Evolutionary conservation across 73 alveolate genomes (phyloP), one percentile per base, ranked within the genome.

Genomic region (Paramecium sonneborni): DNA sequence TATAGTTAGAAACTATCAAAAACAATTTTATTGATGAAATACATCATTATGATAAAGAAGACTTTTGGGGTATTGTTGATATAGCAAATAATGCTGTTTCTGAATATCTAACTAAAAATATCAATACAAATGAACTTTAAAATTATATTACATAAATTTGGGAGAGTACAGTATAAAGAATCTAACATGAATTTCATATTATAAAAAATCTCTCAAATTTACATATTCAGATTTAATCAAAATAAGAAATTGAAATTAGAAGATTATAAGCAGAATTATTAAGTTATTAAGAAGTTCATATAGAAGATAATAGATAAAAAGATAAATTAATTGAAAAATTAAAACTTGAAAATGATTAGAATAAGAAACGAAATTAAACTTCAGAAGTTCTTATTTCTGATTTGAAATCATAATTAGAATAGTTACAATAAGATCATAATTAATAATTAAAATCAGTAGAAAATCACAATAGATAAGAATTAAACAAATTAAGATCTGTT

Each of bases 51-150:
- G 85, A 68, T 5, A 68, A 28, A 9, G 46, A 68, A 18, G 48
- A n/a, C n/a, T n/a, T n/a, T n/a, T n/a, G n/a, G 90, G 90, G 90
- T 3, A 79, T 79, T 43, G 90, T 79, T 43, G 90, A 79, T 43
- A 79, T 79, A 43, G 90, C 76, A 9, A 38, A 79, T n/a, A 41
- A 44, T 39, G 90, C 90, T 21, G 74, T 79, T n/a, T 18, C 15
- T 6, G 46, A 68, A 68, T 68, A 10, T 68, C 46, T 10, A 6
- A 6, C 12, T 6, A 28, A 20, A 24, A 28, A 28, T 9, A 24
- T 24, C 23, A 41, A 12, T 23, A 5, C 10, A 68, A 9, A 20
- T 10, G 41, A 68, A 24, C 24, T 68, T 8, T 6, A 6, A 10
- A 23, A 68, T 23, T 68, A 10, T 24, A 28, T 68, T 10, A 6